A percentile compares a stretch with the other conserved stretches of the same genome.
phyloP scores from a whole-genome alignment of 306 rosid species.

The Begonia masoniana region DNA sequence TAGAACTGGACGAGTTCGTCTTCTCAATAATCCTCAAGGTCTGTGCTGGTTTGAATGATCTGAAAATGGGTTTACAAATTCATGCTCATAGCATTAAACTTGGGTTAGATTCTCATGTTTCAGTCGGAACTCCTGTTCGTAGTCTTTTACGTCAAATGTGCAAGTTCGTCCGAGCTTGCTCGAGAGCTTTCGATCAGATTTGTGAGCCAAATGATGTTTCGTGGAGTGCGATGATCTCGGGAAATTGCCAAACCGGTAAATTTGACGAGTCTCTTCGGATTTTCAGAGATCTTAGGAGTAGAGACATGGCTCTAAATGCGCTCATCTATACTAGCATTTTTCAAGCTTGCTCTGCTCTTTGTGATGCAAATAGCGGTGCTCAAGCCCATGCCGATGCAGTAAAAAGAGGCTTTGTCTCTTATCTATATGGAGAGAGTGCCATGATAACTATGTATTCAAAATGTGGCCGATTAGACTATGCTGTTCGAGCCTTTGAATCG shows the following conservation, averaged over 20 bases:
- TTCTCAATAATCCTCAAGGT: slow-evolving; percentile 46
- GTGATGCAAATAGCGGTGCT: slow-evolving; percentile 30
- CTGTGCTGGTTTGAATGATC: slow-evolving; percentile 34
- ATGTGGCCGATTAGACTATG: slow-evolving; percentile 45
- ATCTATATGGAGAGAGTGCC: slow-evolving; percentile 43
- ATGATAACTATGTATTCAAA: slow-evolving; percentile 56
- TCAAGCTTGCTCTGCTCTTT: slow-evolving; percentile 46
- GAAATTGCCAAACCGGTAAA: slow-evolving; percentile 44
- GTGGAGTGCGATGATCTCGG: slow-evolving; percentile 45
- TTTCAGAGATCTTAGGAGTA: slow-evolving; percentile 31
- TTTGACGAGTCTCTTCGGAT: slow-evolving; percentile 29
- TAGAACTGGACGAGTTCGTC: slow-evolving; percentile 40
- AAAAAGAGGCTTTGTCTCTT: slow-evolving; percentile 31
- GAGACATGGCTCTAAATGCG: slow-evolving; percentile 35
- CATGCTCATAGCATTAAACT: slow-evolving; percentile 37
- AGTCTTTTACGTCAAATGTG: slow-evolving; percentile 48
- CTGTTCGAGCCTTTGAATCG: slow-evolving; percentile 31
- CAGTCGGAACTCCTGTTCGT: slow-evolving; percentile 59
- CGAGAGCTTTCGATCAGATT: slow-evolving; percentile 33
- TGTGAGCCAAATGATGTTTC: slow-evolving; percentile 44
- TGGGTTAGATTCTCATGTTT: slow-evolving; percentile 42
- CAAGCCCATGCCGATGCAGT: slow-evolving; percentile 54
- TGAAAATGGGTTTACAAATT: slow-evolving; percentile 31
- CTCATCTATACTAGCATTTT: slow-evolving; percentile 41
- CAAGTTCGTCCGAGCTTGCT: slow-evolving; percentile 28